Evolutionary conservation across 176 grass and related monocot species (phyloP), one percentile per base, ranked within the genome.

Genomic region (Phyllostachys edulis): DNA sequence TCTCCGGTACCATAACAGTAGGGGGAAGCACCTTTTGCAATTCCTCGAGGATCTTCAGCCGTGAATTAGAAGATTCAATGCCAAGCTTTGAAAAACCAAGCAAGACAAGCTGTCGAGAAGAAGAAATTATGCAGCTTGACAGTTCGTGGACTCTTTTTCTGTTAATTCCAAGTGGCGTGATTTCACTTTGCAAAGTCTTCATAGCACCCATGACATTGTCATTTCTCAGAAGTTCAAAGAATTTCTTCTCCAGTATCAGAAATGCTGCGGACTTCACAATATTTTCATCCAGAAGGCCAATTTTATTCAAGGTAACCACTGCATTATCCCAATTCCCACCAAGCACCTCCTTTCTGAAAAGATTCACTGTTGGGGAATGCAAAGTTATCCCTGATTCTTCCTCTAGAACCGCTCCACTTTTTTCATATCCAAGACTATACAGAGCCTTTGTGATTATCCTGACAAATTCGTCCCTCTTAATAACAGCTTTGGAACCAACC

Each of bases 381-480:
- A 97, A 82, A 63, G 89, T 84, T 85, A 97, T 93, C 76, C 95
- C 92, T 13, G 95, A 97, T 80, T 97, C 95, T 91, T 97, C 92
- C 87, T 97, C 95, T 15, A 97, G 87, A 88, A 93, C 16, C 5
- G 87, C 89, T 80, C 95, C 95, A 45, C 78, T 91, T 87, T 82
- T 94, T 75, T 93, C 92, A 84, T 97, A 97, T 40, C 95, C 95
- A 67, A 97, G 90, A 90, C 86, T 89, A 85, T 94, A 94, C 17
- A 94, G 89, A 75, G 95, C 73, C 55, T 94, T 94, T 68, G 90
- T 94, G 44, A 97, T 97, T 84, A 94, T 94, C 81, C 90, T 90
- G 29, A 97, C 92, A 88, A 97, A 94, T 86, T 97, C 95, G 51
- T 89, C 88, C 85, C 69, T 97, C 78, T 94, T 94, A 66, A 97